Evolutionary conservation across 371 early-diverging fungal species (phyloP).

Genomic region (Rhizopus microsporus): DNA sequence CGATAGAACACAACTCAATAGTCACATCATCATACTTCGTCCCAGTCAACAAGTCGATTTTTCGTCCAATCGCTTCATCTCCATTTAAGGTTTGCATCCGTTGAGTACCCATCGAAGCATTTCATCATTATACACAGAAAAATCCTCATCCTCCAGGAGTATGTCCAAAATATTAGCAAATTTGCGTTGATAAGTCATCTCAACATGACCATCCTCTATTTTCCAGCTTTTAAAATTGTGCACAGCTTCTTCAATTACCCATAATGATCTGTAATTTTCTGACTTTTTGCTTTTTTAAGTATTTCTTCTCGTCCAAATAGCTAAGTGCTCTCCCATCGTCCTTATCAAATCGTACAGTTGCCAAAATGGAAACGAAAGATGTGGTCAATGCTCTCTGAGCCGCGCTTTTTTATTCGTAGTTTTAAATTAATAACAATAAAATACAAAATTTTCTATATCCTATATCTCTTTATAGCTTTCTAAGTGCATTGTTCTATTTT

Average conservation of each 20-base stretch:
- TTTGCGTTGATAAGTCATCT: conserved; percentile 14
- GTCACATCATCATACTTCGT: conserved; percentile 4
- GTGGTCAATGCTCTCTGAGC: too few species aligned
- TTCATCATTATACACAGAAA: conserved; percentile 18
- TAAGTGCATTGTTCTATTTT: too few species aligned
- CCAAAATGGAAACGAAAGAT: too few species aligned
- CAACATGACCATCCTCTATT: conserved; percentile 12
- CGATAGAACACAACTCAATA: conserved; percentile 17
- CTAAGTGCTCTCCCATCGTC: conserved; percentile 9
- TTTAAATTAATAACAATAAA: too few species aligned
- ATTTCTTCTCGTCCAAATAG: conserved; percentile 19
- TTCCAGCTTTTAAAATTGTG: conserved; percentile 20
- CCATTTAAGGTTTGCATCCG: conserved; percentile 10
- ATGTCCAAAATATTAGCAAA: conserved; percentile 15
- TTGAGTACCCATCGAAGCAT: conserved; percentile 10
- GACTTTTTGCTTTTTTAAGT: conserved; percentile 15
- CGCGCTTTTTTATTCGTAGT: too few species aligned
- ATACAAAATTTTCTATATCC: too few species aligned
- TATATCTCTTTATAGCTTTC: too few species aligned
- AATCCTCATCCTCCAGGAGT: conserved; percentile 16
- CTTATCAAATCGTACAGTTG: too few species aligned
- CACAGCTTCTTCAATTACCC: conserved; percentile 13
- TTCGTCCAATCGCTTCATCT: conserved; percentile 11
- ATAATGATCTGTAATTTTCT: conserved; percentile 17
- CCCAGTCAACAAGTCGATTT: conserved; percentile 6